phyloP scores from a whole-genome alignment of 192 early-diverging fungal genomes.

The Umbelopsis isabellina region DNA sequence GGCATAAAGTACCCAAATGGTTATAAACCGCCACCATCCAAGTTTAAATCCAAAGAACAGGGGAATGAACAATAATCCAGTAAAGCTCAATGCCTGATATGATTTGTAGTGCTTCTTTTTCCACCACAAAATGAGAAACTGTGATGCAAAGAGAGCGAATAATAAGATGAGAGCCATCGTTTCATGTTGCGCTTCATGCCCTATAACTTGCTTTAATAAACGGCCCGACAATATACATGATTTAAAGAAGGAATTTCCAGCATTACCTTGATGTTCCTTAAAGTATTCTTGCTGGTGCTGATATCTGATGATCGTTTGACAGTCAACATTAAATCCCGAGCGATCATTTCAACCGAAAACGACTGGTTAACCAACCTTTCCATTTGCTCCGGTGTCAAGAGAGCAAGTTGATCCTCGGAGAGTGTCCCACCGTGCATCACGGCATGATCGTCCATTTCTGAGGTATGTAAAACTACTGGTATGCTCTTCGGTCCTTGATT shows the following conservation, averaged over 20 bases:
- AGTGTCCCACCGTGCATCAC: slow-evolving; percentile 22
- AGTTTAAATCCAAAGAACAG: slow-evolving; percentile 35
- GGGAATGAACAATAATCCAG: slow-evolving; percentile 54
- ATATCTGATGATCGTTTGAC: slow-evolving; percentile 31
- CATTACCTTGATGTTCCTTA: slow-evolving; percentile 37
- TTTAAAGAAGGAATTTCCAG: background rate
- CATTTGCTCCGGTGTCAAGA: slow-evolving; percentile 21
- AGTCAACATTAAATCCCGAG: slow-evolving; percentile 7
- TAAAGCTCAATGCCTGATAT: slow-evolving; percentile 53
- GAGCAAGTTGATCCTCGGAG: slow-evolving; percentile 13
- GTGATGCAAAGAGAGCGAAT: slow-evolving; percentile 55
- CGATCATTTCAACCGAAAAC: background rate
- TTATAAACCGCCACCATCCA: slow-evolving; percentile 41
- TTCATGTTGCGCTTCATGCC: slow-evolving; percentile 58
- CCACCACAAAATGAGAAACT: slow-evolving; percentile 63
- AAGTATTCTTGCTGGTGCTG: slow-evolving; percentile 33
- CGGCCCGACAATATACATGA: background rate
- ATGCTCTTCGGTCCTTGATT: too few relatives aligned
- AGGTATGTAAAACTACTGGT: background rate
- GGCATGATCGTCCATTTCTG: slow-evolving; percentile 19
- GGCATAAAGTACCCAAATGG: slow-evolving; percentile 36
- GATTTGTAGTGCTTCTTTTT: slow-evolving; percentile 62
- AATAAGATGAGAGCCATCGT: slow-evolving; percentile 60
- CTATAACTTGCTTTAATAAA: slow-evolving; percentile 22
- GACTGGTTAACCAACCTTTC: slow-evolving; percentile 21